Conservation (phyloP, 805 yeast genomes). For the Clavispora santaluciae region DNA sequence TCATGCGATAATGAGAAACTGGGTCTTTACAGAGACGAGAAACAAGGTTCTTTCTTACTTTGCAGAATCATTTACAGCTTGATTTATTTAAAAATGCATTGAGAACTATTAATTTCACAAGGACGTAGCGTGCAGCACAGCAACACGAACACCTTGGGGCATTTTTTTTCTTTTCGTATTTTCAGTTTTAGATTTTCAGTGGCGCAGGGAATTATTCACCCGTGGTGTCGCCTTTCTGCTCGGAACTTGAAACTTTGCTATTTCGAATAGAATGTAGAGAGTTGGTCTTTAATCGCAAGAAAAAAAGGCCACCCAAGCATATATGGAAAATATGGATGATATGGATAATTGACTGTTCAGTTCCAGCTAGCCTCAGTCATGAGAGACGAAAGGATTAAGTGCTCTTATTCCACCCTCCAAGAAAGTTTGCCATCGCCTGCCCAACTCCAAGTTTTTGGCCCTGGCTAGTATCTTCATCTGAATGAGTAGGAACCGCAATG, state of each 20-base stretch:
- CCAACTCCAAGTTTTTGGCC: conserved; percentile 23
- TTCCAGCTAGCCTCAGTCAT: too few species aligned
- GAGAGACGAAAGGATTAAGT: too few species aligned
- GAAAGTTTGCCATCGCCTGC: conserved; percentile 27
- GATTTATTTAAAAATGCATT: background rate
- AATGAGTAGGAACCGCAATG: conserved; percentile 23
- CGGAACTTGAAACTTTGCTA: too few species aligned
- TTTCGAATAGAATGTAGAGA: too few species aligned
- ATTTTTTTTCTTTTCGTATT: background rate
- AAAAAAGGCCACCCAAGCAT: background rate
- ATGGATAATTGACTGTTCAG: too few species aligned
- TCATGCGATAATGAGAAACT: background rate
- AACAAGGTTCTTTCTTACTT: too few species aligned
- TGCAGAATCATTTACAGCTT: too few species aligned
- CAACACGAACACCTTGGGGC: background rate
- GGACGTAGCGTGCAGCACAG: background rate
- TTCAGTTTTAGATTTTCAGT: background rate
- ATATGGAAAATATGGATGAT: too few species aligned
- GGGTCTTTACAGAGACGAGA: too few species aligned
- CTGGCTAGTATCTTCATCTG: conserved; percentile 15
- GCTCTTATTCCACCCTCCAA: conserved; percentile 17
- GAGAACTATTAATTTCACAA: background rate
- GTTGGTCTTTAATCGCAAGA: background rate
- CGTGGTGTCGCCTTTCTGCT: too few species aligned
- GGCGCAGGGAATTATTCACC: too few species aligned